A percentile compares a stretch with the other conserved stretches of the same genome.
Evolutionary conservation across 768 basidiomycete genomes (phyloP).

Genomic region (Asterophora parasitica): DNA sequence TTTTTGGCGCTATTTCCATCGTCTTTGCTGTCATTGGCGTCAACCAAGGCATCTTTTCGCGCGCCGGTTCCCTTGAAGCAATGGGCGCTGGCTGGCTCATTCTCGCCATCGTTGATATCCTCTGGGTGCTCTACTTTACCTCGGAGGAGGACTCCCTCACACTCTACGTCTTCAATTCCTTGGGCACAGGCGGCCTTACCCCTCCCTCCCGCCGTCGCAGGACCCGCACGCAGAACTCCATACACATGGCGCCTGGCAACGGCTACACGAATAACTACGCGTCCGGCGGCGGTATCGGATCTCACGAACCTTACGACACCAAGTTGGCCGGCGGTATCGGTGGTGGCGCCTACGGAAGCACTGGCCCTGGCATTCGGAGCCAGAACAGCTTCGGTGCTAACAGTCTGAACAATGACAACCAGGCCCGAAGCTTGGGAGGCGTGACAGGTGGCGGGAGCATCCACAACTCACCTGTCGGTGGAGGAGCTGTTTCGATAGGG

Average conservation of each 20-base stretch:
- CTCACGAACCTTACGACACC: constrained; percentile 63
- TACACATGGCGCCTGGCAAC: constrained; percentile 58
- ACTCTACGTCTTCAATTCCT: constrained; percentile 81
- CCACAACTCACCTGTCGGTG: constrained; percentile 43
- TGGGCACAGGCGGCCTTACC: constrained; percentile 81
- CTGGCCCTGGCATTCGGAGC: constrained; percentile 42
- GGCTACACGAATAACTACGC: constrained; percentile 61
- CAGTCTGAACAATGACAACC: constrained; percentile 35
- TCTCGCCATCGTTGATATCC: constrained; percentile 83
- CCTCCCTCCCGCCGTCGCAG: constrained; percentile 77
- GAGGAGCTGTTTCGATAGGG: constrained; percentile 35
- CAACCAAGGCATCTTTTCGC: constrained; percentile 61
- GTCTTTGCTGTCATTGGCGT: constrained; percentile 82
- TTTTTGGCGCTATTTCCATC: constrained; percentile 82
- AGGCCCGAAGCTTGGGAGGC: constrained; percentile 32
- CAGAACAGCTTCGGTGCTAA: constrained; percentile 53
- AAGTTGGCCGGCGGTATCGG: constrained; percentile 51
- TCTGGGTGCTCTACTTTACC: constrained; percentile 97
- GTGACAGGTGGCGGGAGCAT: constrained; percentile 47
- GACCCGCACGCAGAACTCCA: constrained; percentile 55
- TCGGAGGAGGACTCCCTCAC: constrained; percentile 90
- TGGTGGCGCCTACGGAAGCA: constrained; percentile 45
- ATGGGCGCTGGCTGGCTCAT: constrained; percentile 95
- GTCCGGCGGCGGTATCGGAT: constrained; percentile 66
- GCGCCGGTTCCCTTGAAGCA: constrained; percentile 56